Base-by-base conservation (phyloP, 805 yeast genomes). In the Naumovozyma baii region DNA sequence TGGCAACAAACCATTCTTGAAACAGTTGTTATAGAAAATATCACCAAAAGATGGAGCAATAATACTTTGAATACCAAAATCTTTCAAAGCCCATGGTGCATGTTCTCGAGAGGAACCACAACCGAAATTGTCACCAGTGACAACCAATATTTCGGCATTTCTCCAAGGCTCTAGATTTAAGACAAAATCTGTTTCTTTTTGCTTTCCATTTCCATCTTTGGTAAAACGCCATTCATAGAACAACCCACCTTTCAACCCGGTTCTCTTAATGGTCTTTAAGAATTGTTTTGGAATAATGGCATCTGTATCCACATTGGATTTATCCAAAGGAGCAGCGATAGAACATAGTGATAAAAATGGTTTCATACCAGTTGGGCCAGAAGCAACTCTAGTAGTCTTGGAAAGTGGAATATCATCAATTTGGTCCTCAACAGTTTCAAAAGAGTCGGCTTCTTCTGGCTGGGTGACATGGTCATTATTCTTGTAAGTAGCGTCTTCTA, bases 31-130 rank as follows among this genome's bases (percentile, higher is more conserved):
- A 77, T 85, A 88, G 73, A 92, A 92, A 54, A 92, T 92, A 66
- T 92, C 98, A 63, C 97, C 98, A 53, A 90, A 92, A 0, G 96
- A 87, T 42, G 97, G 98, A 4, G 97, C 97, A 63, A 92, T 88
- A 57, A 92, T 83, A 47, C 90, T 81, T 64, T 83, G 81, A 64
- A 92, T 87, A 64, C 98, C 98, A 57, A 92, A 92, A 67, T 92
- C 98, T 56, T 87, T 88, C 50, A 92, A 73, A 2, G 98, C 97
- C 98, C 98, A 92, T 42, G 98, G 97, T 26, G 98, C 98, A 58
- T 92, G 98, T 66, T 92, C 98, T 74, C 98, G 85, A 2, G 96
- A 88, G 31, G 96, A 88, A 56, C 98, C 98, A 70, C 98, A 92
- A 50, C 98, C 98, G 61, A 92, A 92, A 72, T 92, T 92, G 61